phyloP scores from a whole-genome alignment of 352 stramenopile genomes.

The Globisporangium radiosum region DNA sequence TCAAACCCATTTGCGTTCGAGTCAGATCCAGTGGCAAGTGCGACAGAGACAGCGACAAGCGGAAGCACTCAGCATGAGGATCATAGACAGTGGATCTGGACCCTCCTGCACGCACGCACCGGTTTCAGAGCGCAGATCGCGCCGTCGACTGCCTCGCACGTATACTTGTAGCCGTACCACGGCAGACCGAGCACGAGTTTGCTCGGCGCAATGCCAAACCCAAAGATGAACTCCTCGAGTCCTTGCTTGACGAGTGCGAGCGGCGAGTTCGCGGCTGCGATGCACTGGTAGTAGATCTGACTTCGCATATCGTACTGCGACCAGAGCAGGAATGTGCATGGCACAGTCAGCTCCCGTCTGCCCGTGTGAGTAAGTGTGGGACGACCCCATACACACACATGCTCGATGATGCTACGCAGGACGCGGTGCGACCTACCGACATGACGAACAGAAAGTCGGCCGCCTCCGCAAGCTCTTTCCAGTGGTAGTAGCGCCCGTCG shows the following conservation, averaged over 20 bases:
- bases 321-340: background rate
- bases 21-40: too few relatives aligned
- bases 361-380: background rate
- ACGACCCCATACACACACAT: too few relatives aligned
- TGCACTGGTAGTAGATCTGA: conserved; percentile 87
- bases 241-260: conserved; percentile 63
- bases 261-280: conserved; percentile 83
- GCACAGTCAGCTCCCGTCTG: too few relatives aligned
- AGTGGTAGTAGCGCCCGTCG: conserved; percentile 82
- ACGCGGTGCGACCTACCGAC: conserved; percentile 32
- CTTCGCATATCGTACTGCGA: conserved; percentile 87
- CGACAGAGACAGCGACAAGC: too few relatives aligned
- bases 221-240: conserved; percentile 67
- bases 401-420: too few relatives aligned
- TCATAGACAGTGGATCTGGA: too few relatives aligned
- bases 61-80: too few relatives aligned
- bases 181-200: conserved; percentile 89
- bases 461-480: conserved; percentile 49
- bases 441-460: conserved; percentile 90
- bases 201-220: conserved; percentile 36
- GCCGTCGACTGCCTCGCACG: conserved; percentile 25
- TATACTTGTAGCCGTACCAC: conserved; percentile 90
- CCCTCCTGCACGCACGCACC: conserved; percentile 5
- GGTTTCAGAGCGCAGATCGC: conserved; percentile 22
- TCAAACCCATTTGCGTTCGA: background rate